Base-by-base conservation (phyloP, 2,329 filamentous ascomycete species). In the Fonsecaea pedrosoi region DNA sequence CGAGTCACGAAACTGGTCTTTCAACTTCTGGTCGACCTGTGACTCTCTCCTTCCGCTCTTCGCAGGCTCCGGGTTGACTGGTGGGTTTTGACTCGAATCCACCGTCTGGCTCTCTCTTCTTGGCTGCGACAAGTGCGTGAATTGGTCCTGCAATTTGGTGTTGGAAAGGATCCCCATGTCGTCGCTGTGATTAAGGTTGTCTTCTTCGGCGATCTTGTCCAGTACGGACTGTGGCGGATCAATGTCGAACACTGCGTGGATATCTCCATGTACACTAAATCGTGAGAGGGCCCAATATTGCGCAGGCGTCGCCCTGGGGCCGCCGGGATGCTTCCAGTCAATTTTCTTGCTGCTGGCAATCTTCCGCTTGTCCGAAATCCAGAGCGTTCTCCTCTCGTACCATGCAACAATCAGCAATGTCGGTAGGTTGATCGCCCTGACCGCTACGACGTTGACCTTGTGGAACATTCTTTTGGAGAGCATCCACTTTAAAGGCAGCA, bases 401-500 rank as follows among this genome's bases (percentile, higher is more conserved):
- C 89, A 79, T 18, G 89, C 87, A 67, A 96, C 90, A 67, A 90
- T 73, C 3, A 94, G 83, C 1, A 96, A 82, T 4, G 94, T 81
- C 0, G 92, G 92, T 2, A 91, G 83, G 77, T 95, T 95, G 73
- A 94, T 84, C 8, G 88, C 80, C 42, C 91, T 88, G 25, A 95
- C 89, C 9, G 87, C 86, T 65, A 88, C 87, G 65, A 96, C 91
- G 75, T 96, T 93, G 74, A 94, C 90, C 79, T 94, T 95, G 82
- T 96, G 92, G 75, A 95, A 95, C 91, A 91, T 94, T 54, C 92
- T 88, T 0, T 90, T 87, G n/a, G 87, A 88, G 40, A 92, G 82
- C n/a, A 91, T 73, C 73, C 91, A 91, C 73, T 92, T 93, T 68
- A 95, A 84, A 0, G 92, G 92, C 1, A 94, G 83, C 15, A 95